phyloP scores from a whole-genome alignment of 1,284 basidiomycete species.

The Cystobasidium slooffiae region DNA sequence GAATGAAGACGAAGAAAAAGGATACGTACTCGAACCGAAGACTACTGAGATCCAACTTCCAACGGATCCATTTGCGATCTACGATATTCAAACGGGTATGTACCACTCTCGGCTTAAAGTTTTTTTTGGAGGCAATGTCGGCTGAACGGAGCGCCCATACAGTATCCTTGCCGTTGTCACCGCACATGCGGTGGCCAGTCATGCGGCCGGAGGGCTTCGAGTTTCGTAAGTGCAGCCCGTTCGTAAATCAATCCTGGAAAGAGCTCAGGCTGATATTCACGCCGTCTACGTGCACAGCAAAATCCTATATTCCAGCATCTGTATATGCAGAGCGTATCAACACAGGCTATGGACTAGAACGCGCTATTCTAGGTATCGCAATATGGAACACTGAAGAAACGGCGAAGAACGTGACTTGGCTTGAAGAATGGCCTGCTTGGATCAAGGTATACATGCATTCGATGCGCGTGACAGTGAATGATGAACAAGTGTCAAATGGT shows the following conservation, averaged over 20 bases:
- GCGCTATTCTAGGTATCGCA: slow-evolving; percentile 72
- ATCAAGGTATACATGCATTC: slow-evolving; percentile 87
- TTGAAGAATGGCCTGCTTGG: slow-evolving; percentile 93
- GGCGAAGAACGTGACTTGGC: slow-evolving; percentile 69
- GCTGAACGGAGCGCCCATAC: slow-evolving; percentile 58
- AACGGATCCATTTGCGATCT: slow-evolving; percentile 59
- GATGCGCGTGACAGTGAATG: slow-evolving; percentile 61
- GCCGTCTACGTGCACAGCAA: slow-evolving; percentile 51
- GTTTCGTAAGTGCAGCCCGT: slow-evolving; percentile 34
- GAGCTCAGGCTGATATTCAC: background rate
- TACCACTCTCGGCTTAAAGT: background rate
- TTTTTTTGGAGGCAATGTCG: slow-evolving; percentile 48
- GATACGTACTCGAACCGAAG: slow-evolving; percentile 27
- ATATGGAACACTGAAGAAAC: slow-evolving; percentile 68
- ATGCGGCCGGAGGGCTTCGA: slow-evolving; percentile 53
- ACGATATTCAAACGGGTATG: slow-evolving; percentile 57
- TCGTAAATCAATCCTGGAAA: background rate
- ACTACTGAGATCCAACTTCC: slow-evolving; percentile 11
- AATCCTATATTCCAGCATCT: slow-evolving; percentile 58
- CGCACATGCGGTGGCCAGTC: slow-evolving; percentile 65
- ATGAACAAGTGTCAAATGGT: slow-evolving; percentile 32
- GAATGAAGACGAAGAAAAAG: slow-evolving; percentile 29
- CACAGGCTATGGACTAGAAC: slow-evolving; percentile 73
- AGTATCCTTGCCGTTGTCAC: slow-evolving; percentile 62
- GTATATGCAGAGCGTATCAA: slow-evolving; percentile 74